Evolutionary conservation across 352 stramenopile genomes (phyloP).

Genomic region (Pilasporangium apinafurcum): DNA sequence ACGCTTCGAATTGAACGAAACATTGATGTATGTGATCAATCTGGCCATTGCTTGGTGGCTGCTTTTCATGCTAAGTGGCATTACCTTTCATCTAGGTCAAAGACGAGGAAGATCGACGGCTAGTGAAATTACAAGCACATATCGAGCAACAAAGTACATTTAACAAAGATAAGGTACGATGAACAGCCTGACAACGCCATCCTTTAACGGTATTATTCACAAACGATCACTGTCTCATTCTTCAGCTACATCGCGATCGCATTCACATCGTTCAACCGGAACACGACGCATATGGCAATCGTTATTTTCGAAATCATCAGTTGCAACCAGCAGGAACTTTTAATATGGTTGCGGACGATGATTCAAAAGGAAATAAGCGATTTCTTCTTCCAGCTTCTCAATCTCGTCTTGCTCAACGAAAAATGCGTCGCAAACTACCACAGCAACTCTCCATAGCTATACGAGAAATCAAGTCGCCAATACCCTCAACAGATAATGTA

Average conservation of each 20-base stretch:
- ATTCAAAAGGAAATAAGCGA: conserved; percentile 28
- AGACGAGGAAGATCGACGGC: conserved; percentile 91
- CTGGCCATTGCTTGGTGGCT: not conserved
- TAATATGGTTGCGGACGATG: conserved; percentile 25
- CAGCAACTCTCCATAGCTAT: conserved; percentile 5
- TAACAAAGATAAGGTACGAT: conserved; percentile 71
- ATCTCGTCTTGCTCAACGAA: conserved; percentile 17
- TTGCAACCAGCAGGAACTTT: conserved; percentile 10
- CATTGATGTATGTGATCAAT: conserved; percentile 71
- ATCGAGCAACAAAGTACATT: conserved; percentile 85
- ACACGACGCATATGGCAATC: conserved; percentile 38
- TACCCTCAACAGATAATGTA: conserved; percentile 15
- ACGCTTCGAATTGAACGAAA: conserved; percentile 92
- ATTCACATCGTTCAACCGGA: conserved; percentile 58
- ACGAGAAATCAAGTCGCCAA: conserved; percentile 14
- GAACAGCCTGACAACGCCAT: not conserved
- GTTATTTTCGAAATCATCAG: conserved; percentile 20
- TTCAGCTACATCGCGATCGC: conserved; percentile 55
- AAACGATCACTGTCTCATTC: conserved; percentile 1
- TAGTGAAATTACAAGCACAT: conserved; percentile 91
- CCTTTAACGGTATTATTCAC: not conserved
- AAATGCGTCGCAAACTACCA: conserved; percentile 24
- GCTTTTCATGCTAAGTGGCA: not conserved
- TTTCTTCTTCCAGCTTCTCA: conserved; percentile 24
- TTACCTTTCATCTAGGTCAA: conserved; percentile 49